Evolutionary conservation across 306 rosid genomes (phyloP).

Genomic region (Medicago lupulina): DNA sequence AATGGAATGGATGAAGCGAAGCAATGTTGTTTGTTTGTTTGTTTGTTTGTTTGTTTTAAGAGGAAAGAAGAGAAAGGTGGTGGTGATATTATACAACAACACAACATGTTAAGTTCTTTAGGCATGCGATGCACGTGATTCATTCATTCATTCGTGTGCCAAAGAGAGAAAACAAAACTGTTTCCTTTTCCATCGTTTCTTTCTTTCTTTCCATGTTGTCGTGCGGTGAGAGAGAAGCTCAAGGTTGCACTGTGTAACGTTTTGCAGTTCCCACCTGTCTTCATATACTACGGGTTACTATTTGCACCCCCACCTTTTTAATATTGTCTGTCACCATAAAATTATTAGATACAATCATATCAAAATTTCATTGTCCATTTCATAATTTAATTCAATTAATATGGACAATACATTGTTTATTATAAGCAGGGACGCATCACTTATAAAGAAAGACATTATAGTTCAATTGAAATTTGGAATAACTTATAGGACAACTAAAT

Average conservation of each 20-base stretch:
- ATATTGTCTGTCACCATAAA: too few species aligned
- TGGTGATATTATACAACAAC: too few species aligned
- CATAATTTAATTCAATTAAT: too few species aligned
- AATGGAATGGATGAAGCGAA: background rate
- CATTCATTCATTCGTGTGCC: background rate
- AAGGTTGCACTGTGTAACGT: background rate
- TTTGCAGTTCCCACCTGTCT: background rate
- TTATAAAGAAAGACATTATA: too few species aligned
- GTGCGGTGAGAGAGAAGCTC: background rate
- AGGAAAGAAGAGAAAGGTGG: background rate
- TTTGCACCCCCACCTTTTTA: background rate
- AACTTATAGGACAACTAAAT: too few species aligned
- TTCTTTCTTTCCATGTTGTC: too few species aligned
- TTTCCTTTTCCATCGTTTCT: background rate
- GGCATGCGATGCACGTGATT: conserved; percentile 44
- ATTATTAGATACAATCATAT: too few species aligned
- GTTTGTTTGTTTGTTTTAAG: conserved; percentile 11
- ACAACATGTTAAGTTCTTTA: too few species aligned
- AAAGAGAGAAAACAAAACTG: background rate
- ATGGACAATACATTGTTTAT: too few species aligned
- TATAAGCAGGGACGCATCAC: too few species aligned
- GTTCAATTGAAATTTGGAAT: too few species aligned
- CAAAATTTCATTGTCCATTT: too few species aligned
- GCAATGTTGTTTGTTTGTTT: conserved; percentile 18
- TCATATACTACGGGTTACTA: background rate